Evolutionary conservation across 2,329 filamentous ascomycete genomes (phyloP), one percentile per base, ranked within the genome.

Genomic region (Microthyrium microscopicum): DNA sequence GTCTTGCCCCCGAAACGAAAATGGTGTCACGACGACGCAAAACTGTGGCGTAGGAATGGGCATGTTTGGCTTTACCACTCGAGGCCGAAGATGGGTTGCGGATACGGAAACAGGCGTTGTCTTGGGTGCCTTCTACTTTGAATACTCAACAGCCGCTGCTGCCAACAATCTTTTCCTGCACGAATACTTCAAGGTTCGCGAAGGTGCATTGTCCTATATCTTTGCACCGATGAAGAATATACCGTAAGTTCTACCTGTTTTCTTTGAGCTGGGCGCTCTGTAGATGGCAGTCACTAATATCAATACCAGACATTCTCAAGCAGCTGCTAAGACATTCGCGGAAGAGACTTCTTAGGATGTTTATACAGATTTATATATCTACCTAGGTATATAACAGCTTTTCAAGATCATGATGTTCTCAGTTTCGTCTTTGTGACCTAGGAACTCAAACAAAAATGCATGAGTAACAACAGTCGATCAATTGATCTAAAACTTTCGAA

Each of bases 21-120:
- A 37, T 15, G 35, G 35, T 11, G 35, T 37, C 19, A 26, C 24
- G 9, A 37, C 35, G 6, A 35, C 35, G 8, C 16, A 16, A 6
- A 24, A 28, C 11, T 37, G 31, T 13, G 35, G 31, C 4, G 31
- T 28, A 9, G 35, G 35, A 13, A 29, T 31, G n/a, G 35, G 35
- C 5, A 35, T 26, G 7, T 37, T 37, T 17, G 35, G 30, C 9
- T 37, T 29, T 15, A 18, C 24, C 11, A 18, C 17, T 6, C 26
- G 19, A 26, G 26, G 26, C 20, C 21, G 35, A 29, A 20, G 35
- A 19, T 37, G 29, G 29, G 30, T 35, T 2, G 35, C 26, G 15
- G 35, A 37, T 29, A 37, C 32, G 13, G 21, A 34, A 25, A 37
- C 35, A 5, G 35, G 31, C 2, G 35, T 37, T 15, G 31, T 37